phyloP scores from a whole-genome alignment of 2,329 filamentous ascomycete genomes.

The Pseudogymnoascus sp. region DNA sequence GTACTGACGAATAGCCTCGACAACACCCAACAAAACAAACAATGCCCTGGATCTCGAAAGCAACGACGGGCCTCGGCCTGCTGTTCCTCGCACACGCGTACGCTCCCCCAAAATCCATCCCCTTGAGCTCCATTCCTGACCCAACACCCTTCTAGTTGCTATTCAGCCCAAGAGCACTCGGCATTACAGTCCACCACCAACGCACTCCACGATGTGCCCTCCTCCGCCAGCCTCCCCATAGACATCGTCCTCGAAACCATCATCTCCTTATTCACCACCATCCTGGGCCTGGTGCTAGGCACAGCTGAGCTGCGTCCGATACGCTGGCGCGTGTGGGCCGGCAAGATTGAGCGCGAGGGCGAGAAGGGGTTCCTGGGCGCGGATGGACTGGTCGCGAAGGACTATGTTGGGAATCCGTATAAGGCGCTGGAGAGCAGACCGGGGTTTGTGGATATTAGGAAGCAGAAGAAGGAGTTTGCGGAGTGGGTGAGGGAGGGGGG shows the following conservation, averaged over 20 bases:
- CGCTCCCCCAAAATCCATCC: constrained; percentile 29
- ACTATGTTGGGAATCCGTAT: constrained; percentile 73
- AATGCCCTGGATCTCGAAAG: constrained; percentile 67
- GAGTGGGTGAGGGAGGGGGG: constrained; percentile 55
- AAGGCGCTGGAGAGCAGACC: constrained; percentile 68
- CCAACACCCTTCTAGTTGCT: constrained; percentile 56
- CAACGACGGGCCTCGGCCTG: constrained; percentile 66
- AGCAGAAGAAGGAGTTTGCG: constrained; percentile 69
- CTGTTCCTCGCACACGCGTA: constrained; percentile 83
- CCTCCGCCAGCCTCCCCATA: constrained; percentile 52
- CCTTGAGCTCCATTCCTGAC: constrained; percentile 12
- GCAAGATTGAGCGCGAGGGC: constrained; percentile 74
- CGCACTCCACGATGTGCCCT: constrained; percentile 35
- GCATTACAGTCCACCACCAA: constrained; percentile 56
- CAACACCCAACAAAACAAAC: constrained; percentile 13
- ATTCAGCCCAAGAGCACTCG: constrained; percentile 91
- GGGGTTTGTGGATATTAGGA: constrained; percentile 83
- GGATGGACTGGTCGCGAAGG: constrained; percentile 60
- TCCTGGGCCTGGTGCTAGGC: constrained; percentile 71
- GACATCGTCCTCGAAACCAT: constrained; percentile 88
- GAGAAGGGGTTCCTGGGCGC: constrained; percentile 48
- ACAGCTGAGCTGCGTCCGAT: constrained; percentile 78
- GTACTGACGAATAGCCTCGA: not conserved
- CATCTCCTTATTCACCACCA: constrained; percentile 71
- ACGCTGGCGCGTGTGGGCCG: constrained; percentile 73